Evolutionary conservation across 805 yeast genomes (phyloP), one percentile per base, ranked within the genome.

Genomic region (Sugiyamaella mastotermitis): DNA sequence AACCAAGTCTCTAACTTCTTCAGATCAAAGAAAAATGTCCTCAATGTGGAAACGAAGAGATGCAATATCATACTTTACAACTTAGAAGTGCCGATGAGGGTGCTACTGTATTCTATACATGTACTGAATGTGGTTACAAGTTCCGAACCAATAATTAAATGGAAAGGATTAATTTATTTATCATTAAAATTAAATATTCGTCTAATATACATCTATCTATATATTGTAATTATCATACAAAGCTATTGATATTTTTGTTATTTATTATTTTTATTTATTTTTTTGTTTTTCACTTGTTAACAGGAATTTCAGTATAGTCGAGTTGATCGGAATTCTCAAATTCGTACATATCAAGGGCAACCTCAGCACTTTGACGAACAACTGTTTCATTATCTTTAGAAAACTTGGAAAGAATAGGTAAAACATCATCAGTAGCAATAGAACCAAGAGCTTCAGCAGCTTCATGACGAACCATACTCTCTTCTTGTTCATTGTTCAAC

Each of bases 21-120:
- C n/a, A n/a, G n/a, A 92, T 92, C 60, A 83, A 88, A 60, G 99
- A 92, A 62, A 88, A 83, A 57, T 92, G 99, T 71, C 97, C 97
- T n/a, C 78, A 88, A 62, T 92, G 98, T 75, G 96, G 95, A 35
- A 76, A 88, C 63, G 97, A 92, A 57, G 97, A 92, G 63, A 94
- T 94, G 98, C 88, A 80, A 59, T 92, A 90, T 60, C 97, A 92
- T 58, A 92, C 98, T 3, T 69, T 92, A 50, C 99, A 92, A 64
- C 72, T 92, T 52, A 79, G 99, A 66, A 83, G 95, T 38, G 99
- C 98, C 1, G 99, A 92, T 72, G 99, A 92, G 72, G 99, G 98
- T 72, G 69, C 98, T 20, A 92, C 99, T 7, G 97, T 92, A 24
- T 92, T 92, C 60, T 94, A 92, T 66, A 90, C 98, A 1, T 92